Evolutionary conservation across 208 protist species (phyloP), one percentile per base, ranked within the genome.

Genomic region (Phytomonas sp.): DNA sequence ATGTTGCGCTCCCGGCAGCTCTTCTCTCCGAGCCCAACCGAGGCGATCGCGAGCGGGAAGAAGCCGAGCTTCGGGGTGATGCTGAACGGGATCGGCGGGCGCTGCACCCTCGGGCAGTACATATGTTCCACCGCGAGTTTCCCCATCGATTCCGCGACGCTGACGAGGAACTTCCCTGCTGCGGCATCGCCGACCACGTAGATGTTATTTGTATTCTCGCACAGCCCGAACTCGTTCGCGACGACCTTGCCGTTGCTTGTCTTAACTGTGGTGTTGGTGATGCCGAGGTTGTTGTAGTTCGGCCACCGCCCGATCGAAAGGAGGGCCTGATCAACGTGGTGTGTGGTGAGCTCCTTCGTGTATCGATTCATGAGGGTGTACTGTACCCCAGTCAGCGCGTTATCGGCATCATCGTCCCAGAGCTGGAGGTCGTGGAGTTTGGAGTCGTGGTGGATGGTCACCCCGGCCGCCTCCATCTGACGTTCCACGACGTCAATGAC

Each of bases 381-480:
- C 79, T 89, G 83, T 51, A 94, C 84, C n/a, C 80, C 84, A 17
- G 61, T 30, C n/a, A 26, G 68, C 26, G 7, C 56, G 71, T 70
- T 37, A 78, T 77, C 53, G 62, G 68, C 13, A 68, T 69, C 17
- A 66, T 76, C 68, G 78, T 81, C 73, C 81, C 81, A 87, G n/a
- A 82, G 73, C 73, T 88, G 86, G 70, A 92, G 73, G 61, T 91
- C 78, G 65, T 91, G 89, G n/a, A 94, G 78, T 43, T 74, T 71
- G 40, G 84, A 81, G 80, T 89, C 80, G 74, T 85, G 79, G 76
- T 94, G 89, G 13, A 94, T 78, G 15, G 71, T 69, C 20, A 91
- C 81, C n/a, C 86, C 86, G 17, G 67, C 62, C 11, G 33, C 36
- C 60, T 75, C 67, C 80, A 94, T 80, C 31, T 73, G 71, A 0